Conservation (phyloP, 2,329 filamentous ascomycete genomes). For the Neonectria hederae region DNA sequence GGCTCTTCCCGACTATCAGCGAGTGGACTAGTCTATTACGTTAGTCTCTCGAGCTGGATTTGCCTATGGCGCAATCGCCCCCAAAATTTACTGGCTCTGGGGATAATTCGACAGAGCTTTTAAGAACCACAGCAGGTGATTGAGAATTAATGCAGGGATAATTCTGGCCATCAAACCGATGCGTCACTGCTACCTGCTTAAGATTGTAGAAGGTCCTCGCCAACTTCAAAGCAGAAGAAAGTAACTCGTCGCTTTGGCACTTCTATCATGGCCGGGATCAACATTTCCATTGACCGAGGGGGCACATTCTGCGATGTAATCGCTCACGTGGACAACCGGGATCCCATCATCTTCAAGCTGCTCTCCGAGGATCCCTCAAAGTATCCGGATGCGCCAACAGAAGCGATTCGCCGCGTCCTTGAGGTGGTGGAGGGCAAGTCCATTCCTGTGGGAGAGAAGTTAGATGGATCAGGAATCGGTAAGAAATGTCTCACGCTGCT, state of each 20-base stretch:
- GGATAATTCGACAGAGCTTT: no score
- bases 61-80: neutral
- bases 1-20: neutral
- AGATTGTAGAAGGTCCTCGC: neutral
- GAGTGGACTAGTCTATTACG: neutral
- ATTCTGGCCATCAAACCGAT: neutral
- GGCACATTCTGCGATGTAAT: constrained; percentile 81
- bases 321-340: constrained; percentile 69
- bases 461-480: constrained; percentile 48
- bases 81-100: neutral
- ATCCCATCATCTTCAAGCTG: constrained; percentile 78
- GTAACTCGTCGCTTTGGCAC: neutral
- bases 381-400: constrained; percentile 76
- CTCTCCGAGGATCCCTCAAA: constrained; percentile 78
- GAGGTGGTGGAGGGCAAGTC: constrained; percentile 60
- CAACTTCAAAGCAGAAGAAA: neutral
- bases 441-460: constrained; percentile 55
- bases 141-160: neutral
- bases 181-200: neutral
- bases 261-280: constrained; percentile 24
- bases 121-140: neutral
- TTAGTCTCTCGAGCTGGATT: neutral
- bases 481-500: neutral
- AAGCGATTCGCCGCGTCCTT: constrained; percentile 74
- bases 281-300: constrained; percentile 63